phyloP scores from a whole-genome alignment of 2,329 filamentous ascomycete species.

The Macrophomina tecta region DNA sequence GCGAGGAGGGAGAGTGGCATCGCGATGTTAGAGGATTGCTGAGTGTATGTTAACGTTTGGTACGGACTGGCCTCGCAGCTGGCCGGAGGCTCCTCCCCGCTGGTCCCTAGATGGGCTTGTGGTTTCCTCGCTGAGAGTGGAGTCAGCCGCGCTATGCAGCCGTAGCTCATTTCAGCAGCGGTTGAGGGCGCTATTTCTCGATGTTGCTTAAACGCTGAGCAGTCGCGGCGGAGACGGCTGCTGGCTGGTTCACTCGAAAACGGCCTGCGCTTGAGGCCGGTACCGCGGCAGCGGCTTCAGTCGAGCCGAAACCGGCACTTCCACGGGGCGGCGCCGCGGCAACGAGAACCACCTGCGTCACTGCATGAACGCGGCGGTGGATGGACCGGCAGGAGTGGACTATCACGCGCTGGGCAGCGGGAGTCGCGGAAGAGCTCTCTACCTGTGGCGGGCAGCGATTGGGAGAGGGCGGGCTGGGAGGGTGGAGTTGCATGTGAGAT shows the following conservation, averaged over 20 bases:
- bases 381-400: neutral
- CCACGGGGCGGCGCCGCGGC: conserved; percentile 7
- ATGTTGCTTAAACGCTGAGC: neutral
- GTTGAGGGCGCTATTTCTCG: neutral
- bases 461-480: neutral
- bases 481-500: conserved; percentile 2
- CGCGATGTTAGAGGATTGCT: neutral
- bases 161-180: neutral
- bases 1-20: neutral
- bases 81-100: neutral
- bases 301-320: neutral
- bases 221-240: neutral
- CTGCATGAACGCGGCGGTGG: neutral
- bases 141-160: conserved; percentile 1
- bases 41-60: neutral
- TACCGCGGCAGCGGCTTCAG: neutral
- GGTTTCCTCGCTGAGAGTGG: neutral
- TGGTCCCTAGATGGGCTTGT: neutral
- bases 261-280: neutral
- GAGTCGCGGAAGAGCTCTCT: neutral
- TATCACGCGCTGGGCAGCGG: neutral
- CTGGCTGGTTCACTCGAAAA: neutral
- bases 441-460: conserved; percentile 2
- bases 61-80: neutral
- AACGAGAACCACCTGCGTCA: conserved; percentile 20